Evolutionary conservation across 768 basidiomycete genomes (phyloP).

Genomic region (Phaffia australis): DNA sequence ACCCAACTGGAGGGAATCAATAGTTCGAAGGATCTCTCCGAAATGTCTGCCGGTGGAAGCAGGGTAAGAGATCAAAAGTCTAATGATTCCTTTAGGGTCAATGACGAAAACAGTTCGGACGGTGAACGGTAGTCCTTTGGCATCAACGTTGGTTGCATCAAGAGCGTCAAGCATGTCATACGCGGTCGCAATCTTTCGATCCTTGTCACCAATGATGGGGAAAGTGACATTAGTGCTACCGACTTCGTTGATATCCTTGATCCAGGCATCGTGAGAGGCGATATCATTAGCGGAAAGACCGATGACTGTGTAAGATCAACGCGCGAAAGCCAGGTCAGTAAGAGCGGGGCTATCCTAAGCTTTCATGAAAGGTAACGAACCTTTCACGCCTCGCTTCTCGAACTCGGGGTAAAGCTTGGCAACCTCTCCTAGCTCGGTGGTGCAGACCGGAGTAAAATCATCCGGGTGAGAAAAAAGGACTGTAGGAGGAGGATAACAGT

Average conservation of each 20-base stretch:
- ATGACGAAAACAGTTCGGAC: constrained; percentile 95
- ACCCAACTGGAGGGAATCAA: constrained; percentile 87
- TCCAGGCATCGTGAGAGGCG: constrained; percentile 74
- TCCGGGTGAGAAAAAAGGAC: constrained; percentile 92
- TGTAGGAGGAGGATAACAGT: constrained; percentile 62
- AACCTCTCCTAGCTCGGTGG: constrained; percentile 94
- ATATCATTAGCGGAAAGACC: constrained; percentile 83
- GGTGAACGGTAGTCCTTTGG: constrained; percentile 82
- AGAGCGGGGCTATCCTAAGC: neutral
- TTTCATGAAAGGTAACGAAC: constrained; percentile 40
- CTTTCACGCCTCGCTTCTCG: constrained; percentile 73
- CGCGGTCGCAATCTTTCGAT: constrained; percentile 64
- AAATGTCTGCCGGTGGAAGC: constrained; percentile 82
- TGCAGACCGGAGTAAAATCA: constrained; percentile 33
- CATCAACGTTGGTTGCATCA: constrained; percentile 64
- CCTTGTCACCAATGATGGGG: constrained; percentile 92
- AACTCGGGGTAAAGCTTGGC: constrained; percentile 79
- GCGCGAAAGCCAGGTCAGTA: too few species aligned
- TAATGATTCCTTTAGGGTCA: constrained; percentile 91
- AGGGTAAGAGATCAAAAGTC: constrained; percentile 80
- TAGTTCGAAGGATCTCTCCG: constrained; percentile 55
- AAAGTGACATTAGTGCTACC: constrained; percentile 43
- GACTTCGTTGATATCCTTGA: constrained; percentile 54
- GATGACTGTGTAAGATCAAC: constrained; percentile 29
- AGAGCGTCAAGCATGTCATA: constrained; percentile 97